phyloP scores from a whole-genome alignment of 805 yeast genomes.

The Teunomyces cretensis region DNA sequence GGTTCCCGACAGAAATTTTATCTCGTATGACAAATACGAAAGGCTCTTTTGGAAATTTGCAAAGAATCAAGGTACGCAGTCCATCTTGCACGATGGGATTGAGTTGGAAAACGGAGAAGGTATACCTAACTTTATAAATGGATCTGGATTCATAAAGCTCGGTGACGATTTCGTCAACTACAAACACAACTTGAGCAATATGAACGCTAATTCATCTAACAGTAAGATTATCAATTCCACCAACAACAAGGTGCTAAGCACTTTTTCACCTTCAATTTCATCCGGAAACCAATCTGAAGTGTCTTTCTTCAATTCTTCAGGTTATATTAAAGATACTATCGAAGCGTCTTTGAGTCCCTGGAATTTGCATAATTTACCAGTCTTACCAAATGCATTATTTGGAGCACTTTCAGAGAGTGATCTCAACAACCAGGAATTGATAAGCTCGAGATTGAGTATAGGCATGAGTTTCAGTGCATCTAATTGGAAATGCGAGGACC shows the following conservation, averaged over 20 bases:
- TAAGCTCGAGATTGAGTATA: constrained; percentile 46
- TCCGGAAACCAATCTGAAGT: constrained; percentile 8
- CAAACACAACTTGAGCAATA: constrained; percentile 21
- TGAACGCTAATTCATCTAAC: constrained; percentile 15
- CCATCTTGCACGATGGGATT: constrained; percentile 19
- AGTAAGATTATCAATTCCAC: constrained; percentile 8
- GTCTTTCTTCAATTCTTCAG: constrained; percentile 18
- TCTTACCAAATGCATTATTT: constrained; percentile 49
- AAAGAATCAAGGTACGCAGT: constrained; percentile 15
- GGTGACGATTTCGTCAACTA: constrained; percentile 30
- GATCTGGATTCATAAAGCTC: constrained; percentile 35
- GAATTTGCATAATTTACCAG: constrained; percentile 58
- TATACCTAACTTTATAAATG: constrained; percentile 27
- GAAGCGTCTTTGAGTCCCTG: constrained; percentile 44
- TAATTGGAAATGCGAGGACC: constrained; percentile 63
- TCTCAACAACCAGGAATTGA: constrained; percentile 42
- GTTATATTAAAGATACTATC: constrained; percentile 17
- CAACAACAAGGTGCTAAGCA: constrained; percentile 1
- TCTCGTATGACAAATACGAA: constrained; percentile 32
- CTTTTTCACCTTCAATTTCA: background rate
- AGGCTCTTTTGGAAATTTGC: constrained; percentile 43
- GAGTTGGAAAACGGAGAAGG: constrained; percentile 27
- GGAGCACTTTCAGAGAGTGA: constrained; percentile 42
- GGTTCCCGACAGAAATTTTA: constrained; percentile 12
- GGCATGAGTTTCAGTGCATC: constrained; percentile 55